Conservation (phyloP, 2,329 filamentous ascomycete species). For the Claviceps africana region DNA sequence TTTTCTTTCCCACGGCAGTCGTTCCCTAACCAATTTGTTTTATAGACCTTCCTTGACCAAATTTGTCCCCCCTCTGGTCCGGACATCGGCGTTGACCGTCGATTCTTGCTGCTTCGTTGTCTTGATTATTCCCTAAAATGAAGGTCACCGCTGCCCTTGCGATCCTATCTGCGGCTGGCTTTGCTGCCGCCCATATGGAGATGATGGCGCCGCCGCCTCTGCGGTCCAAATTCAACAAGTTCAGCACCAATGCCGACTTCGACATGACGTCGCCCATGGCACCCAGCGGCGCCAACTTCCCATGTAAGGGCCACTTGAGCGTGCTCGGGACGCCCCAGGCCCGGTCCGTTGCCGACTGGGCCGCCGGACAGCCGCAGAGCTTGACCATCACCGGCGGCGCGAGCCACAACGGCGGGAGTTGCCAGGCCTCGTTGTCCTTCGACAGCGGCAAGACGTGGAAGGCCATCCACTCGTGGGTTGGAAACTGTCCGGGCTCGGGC, state of each 20-base stretch:
- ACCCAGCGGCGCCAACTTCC: slow-evolving; percentile 49
- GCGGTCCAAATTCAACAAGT: slow-evolving; percentile 37
- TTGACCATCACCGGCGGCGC: slow-evolving; percentile 39
- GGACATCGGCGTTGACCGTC: background rate
- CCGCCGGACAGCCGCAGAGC: slow-evolving; percentile 36
- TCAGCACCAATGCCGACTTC: slow-evolving; percentile 46
- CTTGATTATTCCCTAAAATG: background rate
- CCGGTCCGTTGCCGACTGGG: slow-evolving; percentile 39
- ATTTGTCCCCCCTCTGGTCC: background rate
- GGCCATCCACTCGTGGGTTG: slow-evolving; percentile 28
- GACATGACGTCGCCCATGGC: slow-evolving; percentile 55
- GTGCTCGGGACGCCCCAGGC: slow-evolving; percentile 35
- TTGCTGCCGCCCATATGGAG: slow-evolving; percentile 41
- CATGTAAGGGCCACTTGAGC: slow-evolving; percentile 54
- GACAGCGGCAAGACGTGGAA: slow-evolving; percentile 44
- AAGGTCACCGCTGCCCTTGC: slow-evolving; percentile 18
- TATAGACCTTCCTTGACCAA: background rate
- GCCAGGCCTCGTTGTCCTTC: slow-evolving; percentile 48
- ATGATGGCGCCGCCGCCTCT: slow-evolving; percentile 39
- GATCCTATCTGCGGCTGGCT: slow-evolving; percentile 27
- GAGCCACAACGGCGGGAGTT: slow-evolving; percentile 44
- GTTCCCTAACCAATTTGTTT: background rate
- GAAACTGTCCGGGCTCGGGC: slow-evolving; percentile 19
- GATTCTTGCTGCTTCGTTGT: background rate
- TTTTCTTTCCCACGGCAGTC: background rate